These are phyloP conservation scores for Ploettnerulaceae sp. DNA, from an alignment of 2,329 filamentous ascomycete species.

Conservation along the genomic window DNA sequence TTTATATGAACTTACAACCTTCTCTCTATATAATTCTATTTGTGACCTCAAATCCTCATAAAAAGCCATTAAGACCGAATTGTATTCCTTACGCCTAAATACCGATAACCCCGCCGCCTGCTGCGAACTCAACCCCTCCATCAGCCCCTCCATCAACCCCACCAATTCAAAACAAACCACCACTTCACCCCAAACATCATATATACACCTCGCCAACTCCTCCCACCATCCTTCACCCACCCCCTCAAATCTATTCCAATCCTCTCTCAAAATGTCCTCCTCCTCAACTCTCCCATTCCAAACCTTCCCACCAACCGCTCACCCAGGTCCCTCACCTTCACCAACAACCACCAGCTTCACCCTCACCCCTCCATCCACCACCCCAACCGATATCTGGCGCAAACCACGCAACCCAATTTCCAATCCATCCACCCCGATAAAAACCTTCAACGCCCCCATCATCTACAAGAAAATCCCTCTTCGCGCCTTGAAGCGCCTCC, in stretches of 20 bases:
- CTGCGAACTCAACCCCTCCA: no score
- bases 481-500: conserved; percentile 55
- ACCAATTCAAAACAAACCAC: no score
- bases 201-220: not conserved
- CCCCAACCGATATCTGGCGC: conserved; percentile 69
- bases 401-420: conserved; percentile 56
- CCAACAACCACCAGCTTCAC: conserved; percentile 11
- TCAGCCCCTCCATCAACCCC: no score
- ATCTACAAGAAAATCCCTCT: conserved; percentile 38
- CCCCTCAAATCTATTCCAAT: not conserved
- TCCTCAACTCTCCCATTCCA: conserved; percentile 9
- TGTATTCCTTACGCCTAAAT: no score
- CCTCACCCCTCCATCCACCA: not conserved
- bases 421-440: not conserved
- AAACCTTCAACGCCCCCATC: conserved; percentile 53
- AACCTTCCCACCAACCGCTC: conserved; percentile 1
- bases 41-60: no score
- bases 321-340: not conserved
- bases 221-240: not conserved
- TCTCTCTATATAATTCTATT: no score
- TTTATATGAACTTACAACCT: no score
- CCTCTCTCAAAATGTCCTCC: conserved; percentile 3
- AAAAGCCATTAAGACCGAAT: no score
- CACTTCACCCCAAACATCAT: no score
- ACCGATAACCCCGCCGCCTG: no score